A percentile compares a stretch with the other conserved stretches of the same genome.
phyloP scores from a whole-genome alignment of 257 asterid species.

The Jaltomata sinuosa region DNA sequence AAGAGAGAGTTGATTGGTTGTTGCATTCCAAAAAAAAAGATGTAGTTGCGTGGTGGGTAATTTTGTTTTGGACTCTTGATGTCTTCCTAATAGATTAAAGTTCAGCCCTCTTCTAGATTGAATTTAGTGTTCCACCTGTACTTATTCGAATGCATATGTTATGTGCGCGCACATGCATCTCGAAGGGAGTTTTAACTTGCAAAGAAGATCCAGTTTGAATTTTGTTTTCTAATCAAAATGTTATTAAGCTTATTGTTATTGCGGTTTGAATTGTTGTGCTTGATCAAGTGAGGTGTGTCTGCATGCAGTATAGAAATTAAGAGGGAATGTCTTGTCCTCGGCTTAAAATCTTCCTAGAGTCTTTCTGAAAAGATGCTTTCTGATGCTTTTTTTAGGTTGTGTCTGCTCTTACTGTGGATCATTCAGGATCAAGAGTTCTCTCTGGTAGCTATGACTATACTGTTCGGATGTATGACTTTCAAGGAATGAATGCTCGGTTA shows the following conservation, averaged over 20 bases:
- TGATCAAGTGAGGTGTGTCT: background rate
- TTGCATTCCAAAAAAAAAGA: background rate
- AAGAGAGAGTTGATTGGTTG: background rate
- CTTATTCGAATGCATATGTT: background rate
- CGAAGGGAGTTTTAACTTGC: background rate
- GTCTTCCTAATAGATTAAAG: background rate
- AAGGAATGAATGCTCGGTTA: conserved; percentile 93
- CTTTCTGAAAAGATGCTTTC: background rate
- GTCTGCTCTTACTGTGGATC: conserved; percentile 89
- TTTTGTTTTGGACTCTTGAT: background rate
- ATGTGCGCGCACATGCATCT: background rate
- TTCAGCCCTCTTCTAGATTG: background rate
- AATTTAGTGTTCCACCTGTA: background rate
- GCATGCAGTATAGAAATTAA: background rate
- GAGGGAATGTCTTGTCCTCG: background rate
- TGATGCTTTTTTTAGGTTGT: conserved; percentile 52
- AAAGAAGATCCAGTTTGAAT: background rate
- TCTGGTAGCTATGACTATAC: conserved; percentile 91
- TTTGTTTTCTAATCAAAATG: background rate
- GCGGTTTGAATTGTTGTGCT: background rate
- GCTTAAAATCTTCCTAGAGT: background rate
- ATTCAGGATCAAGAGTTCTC: conserved; percentile 83
- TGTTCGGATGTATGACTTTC: conserved; percentile 94
- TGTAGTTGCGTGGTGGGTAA: background rate
- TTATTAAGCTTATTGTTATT: background rate